Base-by-base conservation (phyloP, 176 grass and related monocot genomes). In the Dendrocalamus sinicus region DNA sequence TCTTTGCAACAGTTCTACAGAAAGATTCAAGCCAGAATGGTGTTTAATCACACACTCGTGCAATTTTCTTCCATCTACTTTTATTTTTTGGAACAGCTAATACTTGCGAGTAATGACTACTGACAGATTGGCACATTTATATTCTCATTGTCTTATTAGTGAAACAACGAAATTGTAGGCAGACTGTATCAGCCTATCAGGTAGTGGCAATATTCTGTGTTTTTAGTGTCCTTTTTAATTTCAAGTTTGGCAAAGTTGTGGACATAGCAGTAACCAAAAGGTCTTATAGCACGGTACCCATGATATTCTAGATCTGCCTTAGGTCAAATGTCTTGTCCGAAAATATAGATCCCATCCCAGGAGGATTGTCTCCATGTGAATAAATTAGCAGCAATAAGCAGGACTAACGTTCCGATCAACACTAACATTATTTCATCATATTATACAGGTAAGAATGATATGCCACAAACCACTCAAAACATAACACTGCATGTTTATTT, bases 241-340 rank as follows among this genome's bases (percentile, higher is more conserved):
- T 44, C 8, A 32, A 11, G 81, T 59, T 79, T 23, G 59, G 48
- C 78, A 59, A 86, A 79, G 39, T 51, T 73, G 20, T 83, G 40
- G 4, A 73, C 48, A 74, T 50, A 66, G 40, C 39, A 65, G 75
- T 86, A 79, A 73, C 50, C 68, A 83, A 79, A 69, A 57, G 63
- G 53, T 37, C 32, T 19, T 23, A 5, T 71, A 55, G 12, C 55
- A 86, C 72, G 72, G 83, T 72, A 59, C 55, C 81, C 67, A 65
- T 66, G 58, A 89, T 73, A 84, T 63, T 79, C 76, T 57, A 75
- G 69, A 89, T 85, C 51, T 79, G 41, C 40, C 84, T 78, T 83
- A 86, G 79, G 67, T 87, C 51, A 86, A 67, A 79, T 83, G 84
- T 90, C 89, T 83, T 83, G 60, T 90, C 84, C 17, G 70, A 50